These are phyloP conservation scores for Xerocomellus amylosporus DNA, from an alignment of 768 basidiomycete genomes.

Conservation along the genomic window DNA sequence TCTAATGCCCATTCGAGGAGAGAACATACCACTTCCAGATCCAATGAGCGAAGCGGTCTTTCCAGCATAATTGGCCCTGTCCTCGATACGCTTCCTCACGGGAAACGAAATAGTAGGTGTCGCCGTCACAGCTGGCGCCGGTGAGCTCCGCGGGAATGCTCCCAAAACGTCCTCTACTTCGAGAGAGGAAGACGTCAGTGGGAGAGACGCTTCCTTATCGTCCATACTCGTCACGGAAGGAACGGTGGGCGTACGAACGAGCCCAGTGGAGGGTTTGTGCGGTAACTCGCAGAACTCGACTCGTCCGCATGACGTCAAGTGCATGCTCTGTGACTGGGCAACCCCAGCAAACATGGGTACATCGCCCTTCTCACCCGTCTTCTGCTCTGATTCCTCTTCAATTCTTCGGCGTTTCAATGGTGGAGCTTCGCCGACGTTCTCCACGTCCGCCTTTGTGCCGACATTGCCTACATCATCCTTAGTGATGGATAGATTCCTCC, in stretches of 20 bases:
- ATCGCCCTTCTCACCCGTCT: background rate
- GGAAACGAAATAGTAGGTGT: constrained; percentile 21
- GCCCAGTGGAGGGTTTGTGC: background rate
- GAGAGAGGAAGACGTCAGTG: background rate
- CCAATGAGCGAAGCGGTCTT: constrained; percentile 5
- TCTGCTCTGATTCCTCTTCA: constrained; percentile 1
- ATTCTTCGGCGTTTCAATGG: constrained; percentile 16
- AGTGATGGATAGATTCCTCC: background rate
- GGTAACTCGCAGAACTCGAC: background rate
- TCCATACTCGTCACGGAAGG: background rate
- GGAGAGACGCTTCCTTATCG: background rate
- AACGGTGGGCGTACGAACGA: background rate
- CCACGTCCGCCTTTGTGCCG: background rate
- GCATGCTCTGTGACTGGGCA: background rate
- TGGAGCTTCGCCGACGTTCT: constrained; percentile 2
- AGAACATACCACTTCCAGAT: background rate
- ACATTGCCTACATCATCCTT: background rate
- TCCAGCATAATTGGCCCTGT: background rate
- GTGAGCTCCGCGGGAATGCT: background rate
- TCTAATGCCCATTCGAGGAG: background rate
- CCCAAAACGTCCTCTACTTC: background rate
- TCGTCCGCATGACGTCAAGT: background rate
- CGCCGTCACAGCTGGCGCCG: background rate
- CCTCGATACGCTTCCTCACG: constrained; percentile 13
- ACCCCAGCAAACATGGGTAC: background rate